Percentiles rank a stretch among this genome's conserved stretches.
Conservation (phyloP, 768 basidiomycete genomes). For the Lepiota venenata region DNA sequence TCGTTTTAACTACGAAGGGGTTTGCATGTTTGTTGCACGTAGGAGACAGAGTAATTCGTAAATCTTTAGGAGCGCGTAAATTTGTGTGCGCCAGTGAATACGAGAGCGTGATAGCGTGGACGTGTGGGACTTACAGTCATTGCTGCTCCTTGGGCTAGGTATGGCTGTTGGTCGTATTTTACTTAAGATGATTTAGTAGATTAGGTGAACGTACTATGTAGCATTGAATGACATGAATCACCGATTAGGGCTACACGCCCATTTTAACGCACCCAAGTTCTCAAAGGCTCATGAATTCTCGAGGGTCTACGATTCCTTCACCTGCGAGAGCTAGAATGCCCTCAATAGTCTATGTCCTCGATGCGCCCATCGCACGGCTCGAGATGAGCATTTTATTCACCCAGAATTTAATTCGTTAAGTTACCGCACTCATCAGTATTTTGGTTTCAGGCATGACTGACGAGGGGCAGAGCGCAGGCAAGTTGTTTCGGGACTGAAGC, state of each 20-base stretch:
- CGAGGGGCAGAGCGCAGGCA: too few relatives aligned
- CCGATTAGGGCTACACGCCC: constrained; percentile 45
- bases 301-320: too few relatives aligned
- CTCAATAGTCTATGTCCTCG: too few relatives aligned
- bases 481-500: too few relatives aligned
- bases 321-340: too few relatives aligned
- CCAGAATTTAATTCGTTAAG: too few relatives aligned
- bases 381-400: too few relatives aligned
- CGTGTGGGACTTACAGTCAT: constrained; percentile 38
- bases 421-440: too few relatives aligned
- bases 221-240: constrained; percentile 58
- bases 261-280: constrained; percentile 43
- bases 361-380: too few relatives aligned
- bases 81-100: constrained; percentile 38
- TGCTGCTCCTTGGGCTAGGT: constrained; percentile 52
- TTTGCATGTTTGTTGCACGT: constrained; percentile 48
- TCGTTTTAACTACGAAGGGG: constrained; percentile 47
- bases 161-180: constrained; percentile 32
- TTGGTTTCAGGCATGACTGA: too few relatives aligned
- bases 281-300: constrained; percentile 42
- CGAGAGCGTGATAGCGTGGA: constrained; percentile 24
- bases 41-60: constrained; percentile 51
- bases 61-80: constrained; percentile 42
- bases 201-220: constrained; percentile 36
- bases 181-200: too few relatives aligned